phyloP scores from a whole-genome alignment of 2,329 filamentous ascomycete genomes.

The Anthostomella pinea region DNA sequence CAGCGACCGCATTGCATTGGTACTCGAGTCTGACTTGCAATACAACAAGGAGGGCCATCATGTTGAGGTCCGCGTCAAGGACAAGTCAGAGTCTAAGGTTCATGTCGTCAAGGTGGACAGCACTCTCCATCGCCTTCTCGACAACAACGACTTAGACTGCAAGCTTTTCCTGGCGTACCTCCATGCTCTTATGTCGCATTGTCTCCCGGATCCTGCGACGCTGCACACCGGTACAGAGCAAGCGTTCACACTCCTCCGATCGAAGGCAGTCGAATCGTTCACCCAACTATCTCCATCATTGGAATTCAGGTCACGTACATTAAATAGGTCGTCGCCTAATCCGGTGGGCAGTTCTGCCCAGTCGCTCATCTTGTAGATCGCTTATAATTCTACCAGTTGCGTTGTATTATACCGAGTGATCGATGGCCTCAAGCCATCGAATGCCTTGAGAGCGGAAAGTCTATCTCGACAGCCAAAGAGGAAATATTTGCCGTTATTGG shows the following conservation, averaged over 20 bases:
- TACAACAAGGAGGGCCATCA: background rate
- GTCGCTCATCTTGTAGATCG: no score
- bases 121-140: conserved; percentile 46
- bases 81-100: conserved; percentile 5
- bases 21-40: conserved; percentile 1
- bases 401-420: no score
- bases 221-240: conserved; percentile 52
- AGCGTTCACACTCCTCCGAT: conserved; percentile 46
- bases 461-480: no score
- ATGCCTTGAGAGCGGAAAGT: no score
- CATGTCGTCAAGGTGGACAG: conserved; percentile 45
- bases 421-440: no score
- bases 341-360: conserved; percentile 37
- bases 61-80: conserved; percentile 7
- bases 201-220: conserved; percentile 48
- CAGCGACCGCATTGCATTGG: no score
- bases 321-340: no score
- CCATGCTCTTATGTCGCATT: conserved; percentile 53
- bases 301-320: no score
- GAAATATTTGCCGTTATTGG: no score
- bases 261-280: conserved; percentile 49
- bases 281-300: conserved; percentile 37
- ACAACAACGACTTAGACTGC: conserved; percentile 49
- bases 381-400: no score
- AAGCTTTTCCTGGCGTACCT: conserved; percentile 51